Percentiles rank a stretch among this genome's conserved stretches.
Evolutionary conservation across 2,329 filamentous ascomycete genomes (phyloP).

Genomic region (Paraphaeosphaeria sporulosa): DNA sequence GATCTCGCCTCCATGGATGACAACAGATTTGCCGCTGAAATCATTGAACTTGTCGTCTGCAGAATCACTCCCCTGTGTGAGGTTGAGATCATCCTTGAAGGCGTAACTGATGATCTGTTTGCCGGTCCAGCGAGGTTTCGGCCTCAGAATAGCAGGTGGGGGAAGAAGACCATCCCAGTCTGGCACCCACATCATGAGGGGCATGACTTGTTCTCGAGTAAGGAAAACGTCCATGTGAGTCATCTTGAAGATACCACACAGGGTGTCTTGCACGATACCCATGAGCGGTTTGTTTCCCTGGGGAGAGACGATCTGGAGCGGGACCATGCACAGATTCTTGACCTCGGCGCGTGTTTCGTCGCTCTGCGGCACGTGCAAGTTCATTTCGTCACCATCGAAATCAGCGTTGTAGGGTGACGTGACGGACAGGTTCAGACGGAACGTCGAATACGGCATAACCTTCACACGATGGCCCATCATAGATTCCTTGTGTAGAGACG

Average conservation of each 20-base stretch:
- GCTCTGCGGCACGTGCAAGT: conserved; percentile 97
- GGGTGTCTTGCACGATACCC: conserved; percentile 98
- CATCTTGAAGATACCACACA: conserved; percentile 97
- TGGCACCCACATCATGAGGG: conserved; percentile 95
- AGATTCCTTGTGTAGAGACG: conserved; percentile 98
- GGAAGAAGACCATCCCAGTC: conserved; percentile 97
- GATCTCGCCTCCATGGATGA: conserved; percentile 86
- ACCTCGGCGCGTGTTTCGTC: conserved; percentile 97
- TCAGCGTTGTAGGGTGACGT: conserved; percentile 99
- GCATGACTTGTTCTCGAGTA: conserved; percentile 91
- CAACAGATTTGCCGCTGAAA: conserved; percentile 76
- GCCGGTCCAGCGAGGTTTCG: conserved; percentile 91
- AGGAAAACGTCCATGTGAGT: conserved; percentile 86
- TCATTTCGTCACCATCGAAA: conserved; percentile 99
- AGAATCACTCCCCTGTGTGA: conserved; percentile 61
- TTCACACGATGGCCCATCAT: conserved; percentile 99
- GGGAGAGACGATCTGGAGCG: conserved; percentile 96
- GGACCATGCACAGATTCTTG: conserved; percentile 95
- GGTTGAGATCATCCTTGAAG: conserved; percentile 85
- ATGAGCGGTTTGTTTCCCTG: conserved; percentile 97
- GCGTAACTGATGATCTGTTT: conserved; percentile 97
- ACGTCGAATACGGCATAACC: conserved; percentile 99
- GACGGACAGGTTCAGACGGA: conserved; percentile 95
- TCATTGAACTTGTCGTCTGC: conserved; percentile 69
- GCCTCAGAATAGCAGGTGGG: conserved; percentile 91